Evolutionary conservation across 192 early-diverging fungal species (phyloP).

Genomic region (Rhizophagus sp.): DNA sequence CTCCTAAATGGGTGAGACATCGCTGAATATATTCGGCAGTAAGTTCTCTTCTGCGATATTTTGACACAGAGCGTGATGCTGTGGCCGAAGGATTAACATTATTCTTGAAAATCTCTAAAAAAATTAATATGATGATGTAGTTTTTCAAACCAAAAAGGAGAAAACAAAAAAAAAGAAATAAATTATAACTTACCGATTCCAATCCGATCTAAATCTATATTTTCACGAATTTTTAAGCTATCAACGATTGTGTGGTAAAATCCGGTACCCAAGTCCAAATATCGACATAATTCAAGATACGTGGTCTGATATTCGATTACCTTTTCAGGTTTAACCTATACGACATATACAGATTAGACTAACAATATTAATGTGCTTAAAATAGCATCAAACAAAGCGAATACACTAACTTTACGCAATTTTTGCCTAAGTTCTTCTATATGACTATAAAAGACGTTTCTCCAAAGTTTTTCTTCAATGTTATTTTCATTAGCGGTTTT

Average conservation of each 20-base stretch:
- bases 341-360: neutral
- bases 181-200: conserved; percentile 41
- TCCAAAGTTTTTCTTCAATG: conserved; percentile 60
- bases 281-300: conserved; percentile 44
- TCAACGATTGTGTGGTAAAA: conserved; percentile 57
- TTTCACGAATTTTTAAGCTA: conserved; percentile 45
- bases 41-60: conserved; percentile 32
- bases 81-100: conserved; percentile 22
- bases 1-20: conserved; percentile 56
- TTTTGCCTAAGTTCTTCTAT: conserved; percentile 53
- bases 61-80: neutral
- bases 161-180: neutral
- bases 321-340: conserved; percentile 39
- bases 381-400: neutral
- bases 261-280: conserved; percentile 51
- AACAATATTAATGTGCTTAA: neutral
- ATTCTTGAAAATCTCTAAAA: conserved; percentile 26
- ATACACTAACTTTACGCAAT: conserved; percentile 46
- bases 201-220: conserved; percentile 49
- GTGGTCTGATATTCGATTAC: conserved; percentile 32
- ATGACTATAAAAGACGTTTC: conserved; percentile 55
- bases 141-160: neutral
- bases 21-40: conserved; percentile 49
- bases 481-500: conserved; percentile 48
- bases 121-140: conserved; percentile 10